Base-by-base conservation (phyloP, 345 rosid species). In the Excoecaria cochinchinensis region DNA sequence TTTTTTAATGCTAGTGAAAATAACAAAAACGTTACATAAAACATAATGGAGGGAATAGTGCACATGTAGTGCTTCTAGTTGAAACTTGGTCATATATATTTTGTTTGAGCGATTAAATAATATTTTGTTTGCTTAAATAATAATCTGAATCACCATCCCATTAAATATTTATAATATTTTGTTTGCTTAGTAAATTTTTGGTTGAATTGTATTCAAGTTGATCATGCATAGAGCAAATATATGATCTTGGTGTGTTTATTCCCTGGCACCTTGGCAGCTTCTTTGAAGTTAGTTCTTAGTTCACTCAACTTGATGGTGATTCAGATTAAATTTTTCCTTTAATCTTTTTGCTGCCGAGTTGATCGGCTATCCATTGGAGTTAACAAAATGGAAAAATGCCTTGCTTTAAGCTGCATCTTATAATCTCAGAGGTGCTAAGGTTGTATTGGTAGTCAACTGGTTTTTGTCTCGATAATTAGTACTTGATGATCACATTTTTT, bases 141-240 rank as follows among this genome's bases (percentile, higher is more conserved):
- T n/a, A n/a, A n/a, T n/a, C n/a, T n/a, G n/a, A n/a, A n/a, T n/a
- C n/a, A 31, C 31, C 31, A 31, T 31, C 31, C 31, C 31, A 31
- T 31, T 31, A 31, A 31, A 31, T 31, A 31, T 31, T 31, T 31
- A 31, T 31, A 31, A 31, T 31, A 31, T 31, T 31, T 31, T 31
- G 31, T 31, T 31, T 31, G 31, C 2, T 0, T 31, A 31, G 2
- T 31, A 31, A 31, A 31, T 0, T 31, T 31, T 31, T 31, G 31
- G 31, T 31, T 31, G n/a, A n/a, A n/a, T n/a, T n/a, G n/a, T n/a
- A n/a, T n/a, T n/a, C n/a, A n/a, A n/a, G n/a, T n/a, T 31, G 31
- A 31, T 31, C 1, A 31, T 31, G 99, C 99, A n/a, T 93, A 83
- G 72, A 65, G 47, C 58, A 44, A 52, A 36, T 52, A 5, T 52